Evolutionary conservation across 1,284 basidiomycete species (phyloP).

Genomic region (Coniferiporia weirii): DNA sequence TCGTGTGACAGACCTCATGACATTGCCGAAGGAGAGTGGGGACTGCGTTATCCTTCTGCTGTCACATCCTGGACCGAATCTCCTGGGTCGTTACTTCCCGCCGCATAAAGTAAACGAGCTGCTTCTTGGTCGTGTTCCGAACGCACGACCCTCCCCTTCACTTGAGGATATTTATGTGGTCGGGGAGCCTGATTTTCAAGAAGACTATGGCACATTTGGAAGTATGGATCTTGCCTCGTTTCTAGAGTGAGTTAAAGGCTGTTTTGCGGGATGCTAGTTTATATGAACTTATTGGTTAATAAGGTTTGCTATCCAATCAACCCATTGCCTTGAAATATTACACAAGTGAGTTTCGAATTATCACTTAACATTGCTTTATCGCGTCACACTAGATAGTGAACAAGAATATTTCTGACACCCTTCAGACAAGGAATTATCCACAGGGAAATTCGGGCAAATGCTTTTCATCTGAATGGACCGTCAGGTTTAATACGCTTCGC

Average conservation of each 20-base stretch:
- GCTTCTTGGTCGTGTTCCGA: conserved; percentile 50
- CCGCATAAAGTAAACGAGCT: conserved; percentile 61
- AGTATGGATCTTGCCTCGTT: conserved; percentile 73
- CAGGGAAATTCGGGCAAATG: conserved; percentile 70
- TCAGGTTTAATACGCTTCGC: conserved; percentile 62
- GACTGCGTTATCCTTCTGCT: conserved; percentile 63
- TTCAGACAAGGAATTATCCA: conserved; percentile 49
- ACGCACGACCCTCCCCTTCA: conserved; percentile 35
- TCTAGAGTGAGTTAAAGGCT: conserved; percentile 46
- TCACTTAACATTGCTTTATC: background rate
- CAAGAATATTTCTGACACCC: conserved; percentile 11
- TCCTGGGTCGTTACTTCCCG: conserved; percentile 62
- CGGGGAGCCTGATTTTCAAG: conserved; percentile 42
- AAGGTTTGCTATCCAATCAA: conserved; percentile 69
- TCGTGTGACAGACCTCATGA: conserved; percentile 58
- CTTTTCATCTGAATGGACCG: conserved; percentile 65
- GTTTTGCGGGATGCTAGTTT: background rate
- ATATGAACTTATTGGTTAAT: background rate
- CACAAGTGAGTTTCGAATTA: conserved; percentile 42
- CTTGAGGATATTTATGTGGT: conserved; percentile 49
- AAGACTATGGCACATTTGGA: conserved; percentile 55
- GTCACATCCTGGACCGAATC: conserved; percentile 59
- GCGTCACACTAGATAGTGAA: background rate
- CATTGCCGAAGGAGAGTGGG: conserved; percentile 55
- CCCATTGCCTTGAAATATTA: conserved; percentile 60